Conservation (phyloP, 225 moss, liverwort and hornwort genomes). For the Polytrichum commune region DNA sequence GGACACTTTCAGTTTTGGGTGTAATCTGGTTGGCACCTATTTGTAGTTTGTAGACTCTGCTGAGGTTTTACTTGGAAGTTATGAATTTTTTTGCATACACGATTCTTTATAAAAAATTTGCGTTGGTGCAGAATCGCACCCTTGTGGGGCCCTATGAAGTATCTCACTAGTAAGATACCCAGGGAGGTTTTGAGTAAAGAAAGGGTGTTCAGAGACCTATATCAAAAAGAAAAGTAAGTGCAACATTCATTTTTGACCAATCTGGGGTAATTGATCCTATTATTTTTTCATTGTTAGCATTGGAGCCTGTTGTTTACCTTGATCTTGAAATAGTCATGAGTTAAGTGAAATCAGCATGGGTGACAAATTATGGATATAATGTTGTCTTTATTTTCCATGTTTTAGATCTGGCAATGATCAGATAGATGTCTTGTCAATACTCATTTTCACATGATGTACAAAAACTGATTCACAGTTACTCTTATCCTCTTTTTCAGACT, state of each 20-base stretch:
- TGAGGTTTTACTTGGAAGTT: too few species aligned
- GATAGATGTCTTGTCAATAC: too few species aligned
- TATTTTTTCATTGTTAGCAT: neutral
- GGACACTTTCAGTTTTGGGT: too few species aligned
- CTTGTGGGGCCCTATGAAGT: constrained; percentile 45
- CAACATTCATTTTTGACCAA: neutral
- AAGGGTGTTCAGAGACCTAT: constrained; percentile 36
- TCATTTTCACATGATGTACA: too few species aligned
- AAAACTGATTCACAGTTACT: too few species aligned
- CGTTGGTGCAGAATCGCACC: constrained; percentile 29
- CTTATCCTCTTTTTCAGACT: constrained; percentile 16
- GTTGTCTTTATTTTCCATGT: neutral
- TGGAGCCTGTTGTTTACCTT: neutral
- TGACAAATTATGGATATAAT: neutral
- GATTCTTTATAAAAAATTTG: too few species aligned
- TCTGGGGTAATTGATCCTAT: neutral
- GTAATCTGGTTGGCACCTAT: too few species aligned
- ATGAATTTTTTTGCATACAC: too few species aligned
- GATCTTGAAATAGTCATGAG: neutral
- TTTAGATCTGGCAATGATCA: neutral
- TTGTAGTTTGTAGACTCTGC: too few species aligned
- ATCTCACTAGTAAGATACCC: constrained; percentile 47
- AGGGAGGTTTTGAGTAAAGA: constrained; percentile 36
- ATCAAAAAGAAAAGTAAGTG: constrained; percentile 38
- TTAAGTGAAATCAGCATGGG: neutral